Evolutionary conservation across 345 rosid genomes (phyloP).

Genomic region (Arabis alpina): DNA sequence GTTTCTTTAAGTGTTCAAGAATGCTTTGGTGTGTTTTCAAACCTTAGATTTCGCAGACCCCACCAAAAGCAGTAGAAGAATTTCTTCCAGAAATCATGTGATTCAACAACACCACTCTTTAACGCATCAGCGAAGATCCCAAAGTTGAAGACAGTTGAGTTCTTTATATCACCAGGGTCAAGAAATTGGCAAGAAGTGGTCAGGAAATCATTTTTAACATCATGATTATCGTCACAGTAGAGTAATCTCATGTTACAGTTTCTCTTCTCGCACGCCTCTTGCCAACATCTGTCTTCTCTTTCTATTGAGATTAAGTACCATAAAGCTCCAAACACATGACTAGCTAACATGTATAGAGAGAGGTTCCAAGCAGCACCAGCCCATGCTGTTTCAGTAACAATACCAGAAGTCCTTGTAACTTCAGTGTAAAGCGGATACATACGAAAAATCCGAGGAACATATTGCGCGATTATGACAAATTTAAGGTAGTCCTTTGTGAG

Average conservation of each 20-base stretch:
- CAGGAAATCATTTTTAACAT: conserved; percentile 6
- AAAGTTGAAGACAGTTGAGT: conserved; percentile 38
- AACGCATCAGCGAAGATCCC: conserved; percentile 43
- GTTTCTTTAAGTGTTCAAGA: neutral
- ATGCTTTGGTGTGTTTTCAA: neutral
- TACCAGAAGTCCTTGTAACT: conserved; percentile 40
- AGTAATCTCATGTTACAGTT: neutral
- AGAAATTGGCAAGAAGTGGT: conserved; percentile 31
- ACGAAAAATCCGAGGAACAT: conserved; percentile 36
- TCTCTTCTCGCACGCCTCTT: conserved; percentile 32
- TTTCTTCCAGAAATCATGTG: conserved; percentile 38
- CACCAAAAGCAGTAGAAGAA: conserved; percentile 46
- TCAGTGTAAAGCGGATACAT: conserved; percentile 40
- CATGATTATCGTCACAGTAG: conserved; percentile 1
- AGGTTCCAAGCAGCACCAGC: conserved; percentile 48
- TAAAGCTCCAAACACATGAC: conserved; percentile 44
- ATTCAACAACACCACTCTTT: conserved; percentile 35
- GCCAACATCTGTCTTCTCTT: conserved; percentile 45
- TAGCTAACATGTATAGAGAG: conserved; percentile 44
- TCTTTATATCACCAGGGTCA: conserved; percentile 23
- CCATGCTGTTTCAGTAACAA: conserved; percentile 47
- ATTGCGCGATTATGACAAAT: conserved; percentile 26
- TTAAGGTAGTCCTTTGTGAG: conserved; percentile 41
- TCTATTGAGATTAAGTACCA: conserved; percentile 43
- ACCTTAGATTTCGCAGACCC: conserved; percentile 43